Percentiles rank a stretch among this genome's conserved stretches.
These are phyloP conservation scores for Albizia julibrissin DNA, from an alignment of 306 rosid genomes.

Conservation along the genomic window DNA sequence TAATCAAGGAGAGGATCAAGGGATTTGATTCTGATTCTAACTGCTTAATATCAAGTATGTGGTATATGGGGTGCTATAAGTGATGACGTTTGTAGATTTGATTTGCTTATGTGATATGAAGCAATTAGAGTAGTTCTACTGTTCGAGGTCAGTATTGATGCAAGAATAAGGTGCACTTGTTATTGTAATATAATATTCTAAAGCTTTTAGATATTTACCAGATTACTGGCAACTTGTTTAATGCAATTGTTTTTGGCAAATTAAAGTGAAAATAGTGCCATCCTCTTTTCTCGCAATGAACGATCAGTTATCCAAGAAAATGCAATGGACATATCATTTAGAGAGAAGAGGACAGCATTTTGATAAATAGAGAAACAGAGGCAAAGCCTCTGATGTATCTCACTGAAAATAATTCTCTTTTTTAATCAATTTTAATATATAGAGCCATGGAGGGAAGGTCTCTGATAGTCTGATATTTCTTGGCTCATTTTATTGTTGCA, in stretches of 20 bases:
- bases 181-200: background rate
- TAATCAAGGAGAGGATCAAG: too few species aligned
- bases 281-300: background rate
- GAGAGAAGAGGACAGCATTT: background rate
- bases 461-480: background rate
- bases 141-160: background rate
- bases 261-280: background rate
- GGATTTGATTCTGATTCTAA: too few species aligned
- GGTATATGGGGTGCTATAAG: background rate
- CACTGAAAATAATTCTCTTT: background rate
- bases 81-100: background rate
- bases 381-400: background rate
- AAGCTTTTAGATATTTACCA: background rate
- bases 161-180: background rate
- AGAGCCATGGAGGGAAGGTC: background rate
- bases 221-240: background rate
- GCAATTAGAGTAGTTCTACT: constrained; percentile 17
- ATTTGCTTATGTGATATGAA: background rate
- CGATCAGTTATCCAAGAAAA: background rate
- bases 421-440: background rate
- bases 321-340: background rate
- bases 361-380: background rate
- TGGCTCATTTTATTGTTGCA: background rate
- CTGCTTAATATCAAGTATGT: background rate
- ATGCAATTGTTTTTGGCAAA: background rate